Base-by-base conservation (phyloP, 352 stramenopile species). In the Phytophthora vignae region DNA sequence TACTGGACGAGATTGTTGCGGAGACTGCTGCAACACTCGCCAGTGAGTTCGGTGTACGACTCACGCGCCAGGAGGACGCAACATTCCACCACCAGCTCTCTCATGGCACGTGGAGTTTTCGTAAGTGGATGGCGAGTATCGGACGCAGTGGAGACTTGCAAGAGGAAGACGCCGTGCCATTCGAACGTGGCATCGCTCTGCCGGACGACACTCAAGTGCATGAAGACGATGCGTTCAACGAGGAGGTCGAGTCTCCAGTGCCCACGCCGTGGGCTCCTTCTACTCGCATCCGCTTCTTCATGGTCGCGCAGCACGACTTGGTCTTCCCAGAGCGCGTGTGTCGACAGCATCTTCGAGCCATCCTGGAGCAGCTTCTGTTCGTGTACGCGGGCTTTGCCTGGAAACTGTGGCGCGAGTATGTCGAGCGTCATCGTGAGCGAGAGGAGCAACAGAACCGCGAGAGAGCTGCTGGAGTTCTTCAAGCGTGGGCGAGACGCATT, bases 381-480 rank as follows among this genome's bases (percentile, higher is more conserved):
- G 68, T 92, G 12, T 90, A 87, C 56, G 66, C 81, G 10, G 87
- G 85, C 36, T 91, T 87, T 62, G 82, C 79, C 21, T 95, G 87
- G 87, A 61, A 62, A 27, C 66, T 74, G 1, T 94, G 87, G 87
- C 58, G 42, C 7, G 63, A 73, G 17, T 91, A 84, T 25, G 68
- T 90, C 8, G 56, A 70, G 1, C 75, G 64, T 0, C 74, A 84
- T 60, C 84, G 79, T 9, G 57, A 71, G 7, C 57, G 79, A 38
- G 79, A 93, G 54, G 76, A 61, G 0, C 53, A 63, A 1, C 64
- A 81, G 48, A 67, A 61, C 0, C 78, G 69, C 2, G 36, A 77
- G 2, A 17, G 53, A 1, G 77, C 73, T 1, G 79, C 74, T 15
- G 55, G 38, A 36, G 40, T 63, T 17, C 67, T 94, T 2, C 79